These are phyloP conservation scores for Backusella australiensis DNA, from an alignment of 192 early-diverging fungal genomes.

Conservation along the genomic window DNA sequence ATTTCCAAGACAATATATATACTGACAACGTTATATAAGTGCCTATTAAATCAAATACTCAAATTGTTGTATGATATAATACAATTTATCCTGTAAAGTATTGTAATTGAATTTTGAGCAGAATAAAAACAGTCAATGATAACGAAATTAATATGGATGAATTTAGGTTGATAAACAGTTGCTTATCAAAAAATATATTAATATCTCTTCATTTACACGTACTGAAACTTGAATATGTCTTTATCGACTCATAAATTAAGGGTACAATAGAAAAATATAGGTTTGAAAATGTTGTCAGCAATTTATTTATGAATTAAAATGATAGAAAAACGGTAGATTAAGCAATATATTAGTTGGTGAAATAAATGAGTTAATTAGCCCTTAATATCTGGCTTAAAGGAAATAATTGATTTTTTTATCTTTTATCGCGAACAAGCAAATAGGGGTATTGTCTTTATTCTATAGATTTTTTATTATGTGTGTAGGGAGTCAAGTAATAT, in stretches of 20 bases:
- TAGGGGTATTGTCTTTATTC: background rate
- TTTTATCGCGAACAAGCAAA: background rate
- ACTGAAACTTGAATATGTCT: background rate
- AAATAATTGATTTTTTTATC: background rate
- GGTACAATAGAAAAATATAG: background rate
- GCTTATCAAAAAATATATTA: background rate
- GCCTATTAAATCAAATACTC: no score
- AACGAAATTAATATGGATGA: no score
- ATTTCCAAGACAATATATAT: no score
- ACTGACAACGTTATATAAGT: no score
- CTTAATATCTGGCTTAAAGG: background rate
- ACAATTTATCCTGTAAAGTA: no score
- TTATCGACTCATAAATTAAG: background rate
- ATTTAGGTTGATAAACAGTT: background rate
- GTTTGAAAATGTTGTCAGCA: background rate
- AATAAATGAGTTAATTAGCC: background rate
- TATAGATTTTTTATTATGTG: background rate
- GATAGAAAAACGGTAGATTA: background rate
- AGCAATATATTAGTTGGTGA: background rate
- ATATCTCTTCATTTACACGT: background rate
- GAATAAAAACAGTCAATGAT: no score
- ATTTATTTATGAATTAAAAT: background rate
- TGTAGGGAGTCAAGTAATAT: no score
- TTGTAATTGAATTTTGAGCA: no score
- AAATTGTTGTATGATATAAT: no score